These are phyloP conservation scores for Pelagophyceae sp. DNA, from an alignment of 352 stramenopile genomes.

Conservation along the genomic window DNA sequence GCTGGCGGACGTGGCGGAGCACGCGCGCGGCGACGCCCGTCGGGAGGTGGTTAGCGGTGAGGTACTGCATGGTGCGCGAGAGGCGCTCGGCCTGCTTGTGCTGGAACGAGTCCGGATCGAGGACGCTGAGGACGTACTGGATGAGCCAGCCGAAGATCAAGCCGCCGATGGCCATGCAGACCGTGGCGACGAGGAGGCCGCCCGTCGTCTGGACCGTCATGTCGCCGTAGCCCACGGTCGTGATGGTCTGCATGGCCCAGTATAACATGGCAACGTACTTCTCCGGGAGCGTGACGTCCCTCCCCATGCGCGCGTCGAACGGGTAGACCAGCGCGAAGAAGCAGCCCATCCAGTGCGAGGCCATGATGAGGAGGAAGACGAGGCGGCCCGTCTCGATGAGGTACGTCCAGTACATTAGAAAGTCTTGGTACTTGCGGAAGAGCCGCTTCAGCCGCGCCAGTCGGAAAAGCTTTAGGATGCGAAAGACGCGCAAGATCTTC, in stretches of 20 bases:
- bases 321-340: not conserved
- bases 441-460: not conserved
- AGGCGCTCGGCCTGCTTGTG: not conserved
- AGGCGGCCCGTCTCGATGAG: not conserved
- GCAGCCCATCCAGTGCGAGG: conserved; percentile 18
- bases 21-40: not conserved
- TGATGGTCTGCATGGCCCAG: conserved; percentile 20
- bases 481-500: conserved; percentile 6
- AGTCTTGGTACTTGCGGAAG: conserved; percentile 13
- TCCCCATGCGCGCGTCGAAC: not conserved
- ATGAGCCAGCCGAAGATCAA: conserved; percentile 22
- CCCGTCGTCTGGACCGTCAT: not conserved
- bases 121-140: conserved; percentile 5
- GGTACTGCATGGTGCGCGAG: not conserved
- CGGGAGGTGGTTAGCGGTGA: not conserved
- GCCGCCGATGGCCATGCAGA: conserved; percentile 12
- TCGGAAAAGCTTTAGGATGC: conserved; percentile 5
- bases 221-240: conserved; percentile 21
- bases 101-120: conserved; percentile 5
- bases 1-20: not conserved
- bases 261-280: conserved; percentile 2
- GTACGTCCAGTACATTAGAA: not conserved
- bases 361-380: not conserved
- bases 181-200: not conserved
- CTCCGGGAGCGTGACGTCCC: not conserved